Evolutionary conservation across 2,329 filamentous ascomycete species (phyloP).

Genomic region (Diaporthe australafricana): DNA sequence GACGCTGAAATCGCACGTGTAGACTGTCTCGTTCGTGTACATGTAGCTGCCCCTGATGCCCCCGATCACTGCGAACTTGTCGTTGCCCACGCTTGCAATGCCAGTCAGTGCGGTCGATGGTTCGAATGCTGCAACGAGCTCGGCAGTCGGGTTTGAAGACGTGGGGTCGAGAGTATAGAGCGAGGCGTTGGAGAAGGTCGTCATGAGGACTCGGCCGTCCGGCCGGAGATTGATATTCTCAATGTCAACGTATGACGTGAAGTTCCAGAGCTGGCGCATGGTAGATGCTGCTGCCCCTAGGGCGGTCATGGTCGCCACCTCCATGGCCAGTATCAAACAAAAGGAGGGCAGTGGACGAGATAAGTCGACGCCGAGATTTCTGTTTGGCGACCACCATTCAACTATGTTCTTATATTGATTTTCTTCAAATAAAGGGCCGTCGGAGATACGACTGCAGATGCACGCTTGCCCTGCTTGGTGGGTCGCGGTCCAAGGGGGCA

Average conservation of each 20-base stretch:
- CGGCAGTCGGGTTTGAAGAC: conserved; percentile 19
- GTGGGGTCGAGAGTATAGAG: conserved; percentile 31
- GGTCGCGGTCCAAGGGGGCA: neutral
- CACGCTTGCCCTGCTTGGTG: neutral
- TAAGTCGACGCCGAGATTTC: neutral
- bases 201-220: conserved; percentile 30
- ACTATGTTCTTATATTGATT: no score
- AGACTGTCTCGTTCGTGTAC: conserved; percentile 38
- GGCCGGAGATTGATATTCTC: conserved; percentile 31
- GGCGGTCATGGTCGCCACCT: neutral
- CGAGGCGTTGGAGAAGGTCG: conserved; percentile 26
- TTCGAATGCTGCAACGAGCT: conserved; percentile 20
- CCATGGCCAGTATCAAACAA: neutral
- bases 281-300: neutral
- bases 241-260: conserved; percentile 32
- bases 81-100: conserved; percentile 15
- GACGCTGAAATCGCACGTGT: conserved; percentile 36
- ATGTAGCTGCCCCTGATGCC: conserved; percentile 34
- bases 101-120: conserved; percentile 29
- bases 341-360: neutral
- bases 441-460: neutral
- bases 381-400: neutral
- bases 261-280: conserved; percentile 27
- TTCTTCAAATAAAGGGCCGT: neutral
- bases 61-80: conserved; percentile 31